Evolutionary conservation across 306 rosid species (phyloP).

Genomic region (Quercus ilex): DNA sequence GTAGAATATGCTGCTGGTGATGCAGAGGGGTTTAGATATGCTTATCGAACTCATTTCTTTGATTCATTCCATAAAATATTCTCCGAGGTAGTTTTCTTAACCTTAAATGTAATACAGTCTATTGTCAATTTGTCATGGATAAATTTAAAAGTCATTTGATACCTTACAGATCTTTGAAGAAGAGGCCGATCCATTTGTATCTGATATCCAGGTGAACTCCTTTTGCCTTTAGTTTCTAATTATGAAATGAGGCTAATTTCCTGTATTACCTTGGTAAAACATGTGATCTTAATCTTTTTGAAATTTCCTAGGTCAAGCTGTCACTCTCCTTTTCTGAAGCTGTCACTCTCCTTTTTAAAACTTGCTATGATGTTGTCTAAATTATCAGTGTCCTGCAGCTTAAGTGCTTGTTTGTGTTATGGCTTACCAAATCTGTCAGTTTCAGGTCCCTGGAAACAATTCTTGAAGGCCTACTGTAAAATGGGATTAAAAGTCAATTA

Average conservation of each 20-base stretch:
- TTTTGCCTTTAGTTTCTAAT: conserved; percentile 7
- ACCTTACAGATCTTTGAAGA: conserved; percentile 84
- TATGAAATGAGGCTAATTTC: conserved; percentile 12
- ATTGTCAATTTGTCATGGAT: not conserved
- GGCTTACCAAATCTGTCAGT: not conserved
- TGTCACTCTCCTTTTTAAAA: conserved; percentile 2
- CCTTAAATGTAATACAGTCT: not conserved
- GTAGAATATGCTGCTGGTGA: conserved; percentile 42
- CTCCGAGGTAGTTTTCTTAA: conserved; percentile 62
- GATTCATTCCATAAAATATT: conserved; percentile 83
- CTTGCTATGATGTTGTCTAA: not conserved
- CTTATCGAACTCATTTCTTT: conserved; percentile 68
- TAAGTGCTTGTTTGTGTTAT: not conserved
- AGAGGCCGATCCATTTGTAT: conserved; percentile 44
- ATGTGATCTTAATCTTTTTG: conserved; percentile 15
- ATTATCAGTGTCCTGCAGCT: not conserved
- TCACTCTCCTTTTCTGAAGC: conserved; percentile 80
- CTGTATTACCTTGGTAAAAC: conserved; percentile 21
- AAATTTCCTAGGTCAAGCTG: conserved; percentile 55
- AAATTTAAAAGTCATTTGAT: conserved; percentile 8
- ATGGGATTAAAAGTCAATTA: not conserved
- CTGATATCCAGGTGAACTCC: conserved; percentile 70
- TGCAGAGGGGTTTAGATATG: conserved; percentile 52
- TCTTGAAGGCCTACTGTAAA: not conserved
- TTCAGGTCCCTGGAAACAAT: not conserved